A percentile compares a stretch with the other conserved stretches of the same genome.
phyloP scores from a whole-genome alignment of 176 grass and related monocot species.

The Otatea glauca region DNA sequence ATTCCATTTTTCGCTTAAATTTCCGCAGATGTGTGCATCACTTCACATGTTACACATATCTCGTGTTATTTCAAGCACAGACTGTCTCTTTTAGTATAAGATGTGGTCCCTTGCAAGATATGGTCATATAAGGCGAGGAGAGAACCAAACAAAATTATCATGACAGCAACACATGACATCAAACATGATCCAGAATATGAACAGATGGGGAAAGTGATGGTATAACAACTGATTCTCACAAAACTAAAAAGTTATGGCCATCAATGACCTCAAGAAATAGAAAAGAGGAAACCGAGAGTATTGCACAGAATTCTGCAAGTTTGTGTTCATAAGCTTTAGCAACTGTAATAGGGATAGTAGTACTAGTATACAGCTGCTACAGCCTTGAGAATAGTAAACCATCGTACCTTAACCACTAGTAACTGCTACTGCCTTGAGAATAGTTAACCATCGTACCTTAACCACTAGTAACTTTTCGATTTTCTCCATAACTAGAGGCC shows the following conservation, averaged over 20 bases:
- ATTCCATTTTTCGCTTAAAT: not conserved
- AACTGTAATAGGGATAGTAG: not conserved
- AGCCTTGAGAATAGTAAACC: not conserved
- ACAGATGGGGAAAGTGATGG: constrained; percentile 16
- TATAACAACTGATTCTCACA: constrained; percentile 4
- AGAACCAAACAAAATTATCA: constrained; percentile 37
- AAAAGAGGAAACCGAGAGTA: not conserved
- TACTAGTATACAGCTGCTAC: not conserved
- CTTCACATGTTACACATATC: not conserved
- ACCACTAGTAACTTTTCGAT: not conserved
- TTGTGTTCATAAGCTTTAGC: not conserved
- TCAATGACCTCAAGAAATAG: not conserved
- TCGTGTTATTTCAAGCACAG: constrained; percentile 11
- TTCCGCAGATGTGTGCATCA: not conserved
- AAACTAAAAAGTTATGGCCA: not conserved
- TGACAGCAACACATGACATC: constrained; percentile 29
- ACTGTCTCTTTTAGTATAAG: constrained; percentile 3
- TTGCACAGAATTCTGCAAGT: not conserved
- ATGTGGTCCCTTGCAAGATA: constrained; percentile 39
- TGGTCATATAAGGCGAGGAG: constrained; percentile 32
- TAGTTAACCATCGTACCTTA: not conserved
- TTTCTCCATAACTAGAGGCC: not conserved
- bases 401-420: not conserved
- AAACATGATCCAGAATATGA: constrained; percentile 38
- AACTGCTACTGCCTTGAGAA: constrained; percentile 6